phyloP scores from a whole-genome alignment of 75 land plant species.

The Cryptomeria japonica region DNA sequence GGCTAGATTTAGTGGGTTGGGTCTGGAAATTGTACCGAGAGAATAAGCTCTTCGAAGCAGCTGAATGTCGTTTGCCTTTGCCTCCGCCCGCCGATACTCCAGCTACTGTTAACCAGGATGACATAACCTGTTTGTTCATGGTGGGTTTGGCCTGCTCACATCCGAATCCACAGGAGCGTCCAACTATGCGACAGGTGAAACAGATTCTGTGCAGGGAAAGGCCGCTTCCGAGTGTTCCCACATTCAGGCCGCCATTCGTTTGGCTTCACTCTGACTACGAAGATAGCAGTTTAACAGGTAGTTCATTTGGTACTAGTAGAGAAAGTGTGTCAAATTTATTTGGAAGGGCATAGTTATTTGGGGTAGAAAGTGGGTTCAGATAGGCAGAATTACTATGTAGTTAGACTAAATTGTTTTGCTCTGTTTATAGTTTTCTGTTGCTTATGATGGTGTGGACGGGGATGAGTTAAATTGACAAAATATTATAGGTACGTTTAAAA shows the following conservation, averaged over 20 bases:
- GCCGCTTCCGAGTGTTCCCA: constrained; percentile 14
- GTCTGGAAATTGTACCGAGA: constrained; percentile 59
- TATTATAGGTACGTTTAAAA: no score
- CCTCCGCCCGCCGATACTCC: not conserved
- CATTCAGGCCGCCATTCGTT: constrained; percentile 10
- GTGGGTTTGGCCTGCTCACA: constrained; percentile 19
- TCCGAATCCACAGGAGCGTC: constrained; percentile 13
- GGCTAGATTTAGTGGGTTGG: constrained; percentile 35
- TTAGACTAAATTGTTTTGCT: no score
- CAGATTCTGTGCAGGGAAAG: constrained; percentile 16
- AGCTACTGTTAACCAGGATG: not conserved
- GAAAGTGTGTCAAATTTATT: not conserved
- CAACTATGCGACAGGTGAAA: constrained; percentile 14
- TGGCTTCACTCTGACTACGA: not conserved
- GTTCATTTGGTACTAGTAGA: not conserved
- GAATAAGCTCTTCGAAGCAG: constrained; percentile 36
- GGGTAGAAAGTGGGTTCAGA: no score
- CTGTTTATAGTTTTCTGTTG: no score
- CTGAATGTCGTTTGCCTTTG: constrained; percentile 26
- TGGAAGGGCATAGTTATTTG: no score
- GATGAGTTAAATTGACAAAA: no score
- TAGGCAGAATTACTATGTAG: no score
- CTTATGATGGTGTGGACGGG: no score
- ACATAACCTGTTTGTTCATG: constrained; percentile 2
- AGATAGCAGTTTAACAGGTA: not conserved